These are phyloP conservation scores for Yarrowia yakushimensis DNA, from an alignment of 805 yeast genomes.

Conservation along the genomic window DNA sequence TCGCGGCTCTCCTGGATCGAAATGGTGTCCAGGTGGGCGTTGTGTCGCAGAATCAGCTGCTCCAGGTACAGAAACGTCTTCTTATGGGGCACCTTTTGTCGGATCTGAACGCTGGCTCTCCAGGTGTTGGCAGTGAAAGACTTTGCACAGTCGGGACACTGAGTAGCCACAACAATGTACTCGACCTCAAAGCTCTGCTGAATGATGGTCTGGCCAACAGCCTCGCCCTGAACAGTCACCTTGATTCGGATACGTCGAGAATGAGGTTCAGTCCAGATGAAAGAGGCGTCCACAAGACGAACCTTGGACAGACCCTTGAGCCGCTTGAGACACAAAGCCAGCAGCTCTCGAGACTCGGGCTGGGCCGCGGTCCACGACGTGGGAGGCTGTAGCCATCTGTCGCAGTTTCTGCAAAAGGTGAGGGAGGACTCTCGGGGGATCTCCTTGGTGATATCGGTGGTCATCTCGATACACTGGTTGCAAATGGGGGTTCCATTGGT, in stretches of 20 bases:
- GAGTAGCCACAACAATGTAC: conserved; percentile 90
- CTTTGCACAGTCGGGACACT: conserved; percentile 96
- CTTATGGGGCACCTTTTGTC: conserved; percentile 94
- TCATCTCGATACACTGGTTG: conserved; percentile 91
- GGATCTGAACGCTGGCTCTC: conserved; percentile 94
- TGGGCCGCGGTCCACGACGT: conserved; percentile 88
- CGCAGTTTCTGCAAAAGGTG: conserved; percentile 96
- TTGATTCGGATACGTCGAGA: conserved; percentile 87
- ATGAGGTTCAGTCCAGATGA: conserved; percentile 98
- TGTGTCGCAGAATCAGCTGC: conserved; percentile 84
- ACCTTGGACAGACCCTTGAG: conserved; percentile 85
- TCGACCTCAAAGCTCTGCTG: conserved; percentile 93
- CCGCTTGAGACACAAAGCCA: conserved; percentile 85
- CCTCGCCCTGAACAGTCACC: conserved; percentile 92
- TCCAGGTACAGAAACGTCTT: conserved; percentile 89
- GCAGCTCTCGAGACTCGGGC: conserved; percentile 84
- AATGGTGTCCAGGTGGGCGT: conserved; percentile 88
- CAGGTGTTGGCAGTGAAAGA: conserved; percentile 91
- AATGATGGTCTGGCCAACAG: conserved; percentile 67
- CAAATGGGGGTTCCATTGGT: conserved; percentile 69
- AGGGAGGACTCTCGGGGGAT: conserved; percentile 83
- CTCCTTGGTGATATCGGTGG: conserved; percentile 90
- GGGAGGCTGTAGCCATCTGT: conserved; percentile 92
- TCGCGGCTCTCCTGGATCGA: conserved; percentile 85
- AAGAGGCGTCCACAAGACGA: conserved; percentile 83